Evolutionary conservation across 2,329 filamentous ascomycete genomes (phyloP).

Genomic region (Penicillium sp.): DNA sequence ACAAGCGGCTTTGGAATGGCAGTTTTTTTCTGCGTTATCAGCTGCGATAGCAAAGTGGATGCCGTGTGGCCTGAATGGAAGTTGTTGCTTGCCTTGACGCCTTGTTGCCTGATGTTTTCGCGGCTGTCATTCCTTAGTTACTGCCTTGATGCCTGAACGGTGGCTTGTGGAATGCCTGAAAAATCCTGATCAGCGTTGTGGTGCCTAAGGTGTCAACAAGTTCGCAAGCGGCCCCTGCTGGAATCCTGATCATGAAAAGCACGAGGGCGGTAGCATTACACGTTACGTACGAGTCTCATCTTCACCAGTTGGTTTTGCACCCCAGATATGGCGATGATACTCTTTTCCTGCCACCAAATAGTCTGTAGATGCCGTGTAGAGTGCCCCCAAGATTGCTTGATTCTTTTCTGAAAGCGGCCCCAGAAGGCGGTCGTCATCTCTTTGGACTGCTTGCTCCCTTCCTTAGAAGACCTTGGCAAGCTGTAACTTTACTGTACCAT

Average conservation of each 20-base stretch:
- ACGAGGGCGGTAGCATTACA: constrained; percentile 5
- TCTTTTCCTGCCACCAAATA: background rate
- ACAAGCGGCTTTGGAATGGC: constrained; percentile 20
- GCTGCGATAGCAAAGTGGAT: constrained; percentile 15
- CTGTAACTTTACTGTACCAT: constrained; percentile 12
- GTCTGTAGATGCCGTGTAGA: background rate
- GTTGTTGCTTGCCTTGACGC: background rate
- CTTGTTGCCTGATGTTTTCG: background rate
- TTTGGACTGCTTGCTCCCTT: background rate
- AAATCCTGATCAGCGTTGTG: background rate
- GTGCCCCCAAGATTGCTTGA: no score
- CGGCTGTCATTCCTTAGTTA: constrained; percentile 1
- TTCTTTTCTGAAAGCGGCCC: background rate
- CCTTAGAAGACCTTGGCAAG: constrained; percentile 3
- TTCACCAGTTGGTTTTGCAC: background rate
- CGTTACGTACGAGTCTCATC: constrained; percentile 16
- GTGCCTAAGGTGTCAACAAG: constrained; percentile 10
- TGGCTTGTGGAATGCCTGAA: background rate
- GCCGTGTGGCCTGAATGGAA: constrained; percentile 8
- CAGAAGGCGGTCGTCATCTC: background rate
- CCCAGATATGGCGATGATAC: background rate
- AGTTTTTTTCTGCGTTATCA: constrained; percentile 28
- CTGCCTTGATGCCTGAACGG: constrained; percentile 7
- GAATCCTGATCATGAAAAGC: constrained; percentile 6
- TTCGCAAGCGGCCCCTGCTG: constrained; percentile 13